phyloP scores from a whole-genome alignment of 2,329 filamentous ascomycete species.

The Sphaerulina musiva region DNA sequence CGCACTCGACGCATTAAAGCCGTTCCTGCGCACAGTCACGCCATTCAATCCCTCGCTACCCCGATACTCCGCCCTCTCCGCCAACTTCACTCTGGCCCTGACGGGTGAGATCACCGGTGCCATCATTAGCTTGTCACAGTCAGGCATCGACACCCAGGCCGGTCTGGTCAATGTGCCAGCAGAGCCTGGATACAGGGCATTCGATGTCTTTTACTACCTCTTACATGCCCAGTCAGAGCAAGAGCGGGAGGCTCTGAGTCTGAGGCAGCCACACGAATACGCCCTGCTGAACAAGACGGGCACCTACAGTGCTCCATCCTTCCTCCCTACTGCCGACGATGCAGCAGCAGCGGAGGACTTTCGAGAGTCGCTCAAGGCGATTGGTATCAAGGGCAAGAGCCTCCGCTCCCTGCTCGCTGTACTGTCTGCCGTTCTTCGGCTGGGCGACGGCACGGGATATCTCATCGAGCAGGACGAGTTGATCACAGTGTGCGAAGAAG shows the following conservation, averaged over 20 bases:
- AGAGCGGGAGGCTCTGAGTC: conserved; percentile 79
- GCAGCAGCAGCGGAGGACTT: conserved; percentile 90
- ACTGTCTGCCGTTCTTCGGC: conserved; percentile 78
- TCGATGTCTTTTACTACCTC: conserved; percentile 97
- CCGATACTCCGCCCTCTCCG: conserved; percentile 71
- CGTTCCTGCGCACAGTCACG: conserved; percentile 81
- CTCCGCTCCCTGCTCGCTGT: conserved; percentile 79
- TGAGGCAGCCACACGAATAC: conserved; percentile 72
- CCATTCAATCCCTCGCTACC: conserved; percentile 81
- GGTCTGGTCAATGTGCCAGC: conserved; percentile 75
- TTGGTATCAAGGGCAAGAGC: conserved; percentile 83
- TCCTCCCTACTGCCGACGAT: conserved; percentile 88
- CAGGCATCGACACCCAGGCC: conserved; percentile 75
- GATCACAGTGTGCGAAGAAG: conserved; percentile 83
- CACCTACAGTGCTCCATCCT: conserved; percentile 79
- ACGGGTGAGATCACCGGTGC: conserved; percentile 71
- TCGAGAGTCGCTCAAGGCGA: conserved; percentile 73
- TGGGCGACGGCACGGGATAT: conserved; percentile 85
- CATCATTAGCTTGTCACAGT: conserved; percentile 70
- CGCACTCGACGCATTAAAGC: conserved; percentile 71
- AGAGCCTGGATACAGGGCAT: conserved; percentile 78
- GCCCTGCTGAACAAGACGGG: conserved; percentile 71
- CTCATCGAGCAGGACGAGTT: conserved; percentile 75
- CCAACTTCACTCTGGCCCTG: conserved; percentile 75
- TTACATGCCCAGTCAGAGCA: conserved; percentile 74